Evolutionary conservation across 306 rosid species (phyloP), one percentile per base, ranked within the genome.

Genomic region (Parietaria judaica): DNA sequence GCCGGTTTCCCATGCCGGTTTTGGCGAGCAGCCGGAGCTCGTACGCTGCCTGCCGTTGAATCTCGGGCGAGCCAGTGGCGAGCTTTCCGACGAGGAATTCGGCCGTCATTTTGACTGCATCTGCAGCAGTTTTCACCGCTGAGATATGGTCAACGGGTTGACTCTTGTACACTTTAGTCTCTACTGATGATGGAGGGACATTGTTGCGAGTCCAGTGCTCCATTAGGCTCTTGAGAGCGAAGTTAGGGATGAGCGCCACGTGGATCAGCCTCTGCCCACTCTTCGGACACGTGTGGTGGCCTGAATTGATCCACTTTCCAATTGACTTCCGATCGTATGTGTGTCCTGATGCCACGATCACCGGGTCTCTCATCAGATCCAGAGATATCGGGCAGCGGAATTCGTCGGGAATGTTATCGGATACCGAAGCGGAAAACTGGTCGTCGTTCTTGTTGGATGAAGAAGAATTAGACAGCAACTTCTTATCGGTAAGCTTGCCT

Each of bases 31-130:
- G 61, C 16, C 95, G 77, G 36, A 92, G 89, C 51, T 92, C 96
- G 51, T 88, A 92, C 0, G 98, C 98, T 0, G 98, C 96, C 64
- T 88, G 96, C 47, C 88, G 75, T 65, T 92, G 98, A 39, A 82
- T 84, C 38, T 86, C 90, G 6, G 79, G 78, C 0, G 96, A 92
- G 7, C 98, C 98, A 0, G 96, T 92, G 65, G 98, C 98, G 14
- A 92, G 70, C 74, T 92, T 92, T 53, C 98, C 98, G 17, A 92
- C 98, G 0, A 92, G 82, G 72, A 92, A 91, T 14, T 88, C 95
- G 17, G 96, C 89, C 49, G 95, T 87, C 86, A 91, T 85, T 81
- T 87, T 91, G 37, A 83, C 86, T 48, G 97, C 91, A 71, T 87
- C 89, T 15, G 62, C 37, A 38, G 86, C 86, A n/a, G 87, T 81